Base-by-base conservation (phyloP, 192 early-diverging fungal species). In the Mortierella hygrophila region DNA sequence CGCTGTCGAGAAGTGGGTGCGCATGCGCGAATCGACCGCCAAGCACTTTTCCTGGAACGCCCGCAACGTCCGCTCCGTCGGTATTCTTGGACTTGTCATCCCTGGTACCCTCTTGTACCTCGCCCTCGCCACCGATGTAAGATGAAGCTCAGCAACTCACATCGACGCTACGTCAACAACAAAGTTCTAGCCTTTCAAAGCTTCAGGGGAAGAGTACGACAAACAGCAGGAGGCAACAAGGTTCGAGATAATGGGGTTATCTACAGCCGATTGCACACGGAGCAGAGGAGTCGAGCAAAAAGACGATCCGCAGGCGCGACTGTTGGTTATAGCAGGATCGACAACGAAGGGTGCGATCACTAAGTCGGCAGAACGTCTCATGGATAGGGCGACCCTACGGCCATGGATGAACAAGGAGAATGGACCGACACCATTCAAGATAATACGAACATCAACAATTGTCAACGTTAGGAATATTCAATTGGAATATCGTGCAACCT, bases 11-110 rank as follows among this genome's bases (percentile, higher is more conserved):
- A 86, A 86, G 84, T 86, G 84, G 84, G 79, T 86, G 26, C 84
- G 84, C 79, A 86, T 86, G 84, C 84, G 84, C 79, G 84, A 86
- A 60, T 81, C 84, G 47, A 86, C 84, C n/a, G 76, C 75, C 47
- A 77, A 74, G 75, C 68, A 86, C 52, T 86, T 86, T 70, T 70
- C 75, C 60, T 86, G 84, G 84, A 86, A 75, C 76, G 15, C 15
- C 26, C 84, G 84, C 63, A 86, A 86, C 35, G 40, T 81, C 47
- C 75, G 84, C 65, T 21, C 21, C 35, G 75, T 86, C 15, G 79
- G 70, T 13, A 35, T 74, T 55, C 84, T 86, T 68, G 84, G 84
- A 78, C 84, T 86, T 8, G 84, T 81, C 75, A 81, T 86, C 55
- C 84, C 84, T 41, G 84, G 76, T 41, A 79, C 79, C 18, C 52